Conservation (phyloP, 768 basidiomycete genomes). For the Phaffia australis region DNA sequence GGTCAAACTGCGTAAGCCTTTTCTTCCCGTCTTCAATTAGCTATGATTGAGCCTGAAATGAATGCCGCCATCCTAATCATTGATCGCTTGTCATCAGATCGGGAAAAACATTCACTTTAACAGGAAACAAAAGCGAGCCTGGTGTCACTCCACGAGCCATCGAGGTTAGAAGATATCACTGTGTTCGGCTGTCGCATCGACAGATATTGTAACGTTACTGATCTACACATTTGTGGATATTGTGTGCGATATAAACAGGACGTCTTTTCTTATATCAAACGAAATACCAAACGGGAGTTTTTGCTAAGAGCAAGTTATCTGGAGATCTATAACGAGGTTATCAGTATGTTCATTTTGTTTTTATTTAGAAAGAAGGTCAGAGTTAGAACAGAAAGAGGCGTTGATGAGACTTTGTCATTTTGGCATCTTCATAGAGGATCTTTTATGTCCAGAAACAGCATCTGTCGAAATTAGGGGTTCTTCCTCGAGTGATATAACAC, state of each 20-base stretch:
- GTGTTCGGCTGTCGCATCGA: neutral
- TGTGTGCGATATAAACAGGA: constrained; percentile 40
- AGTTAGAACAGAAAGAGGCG: neutral
- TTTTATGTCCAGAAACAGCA: constrained; percentile 61
- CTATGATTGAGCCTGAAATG: neutral
- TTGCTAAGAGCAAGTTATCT: constrained; percentile 92
- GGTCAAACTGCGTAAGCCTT: constrained; percentile 55
- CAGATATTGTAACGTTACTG: neutral
- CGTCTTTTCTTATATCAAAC: constrained; percentile 69
- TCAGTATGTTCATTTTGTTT: constrained; percentile 12
- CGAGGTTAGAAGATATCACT: constrained; percentile 39
- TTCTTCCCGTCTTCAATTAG: neutral
- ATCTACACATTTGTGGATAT: too few relatives aligned
- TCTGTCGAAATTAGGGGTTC: constrained; percentile 31
- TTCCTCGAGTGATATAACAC: constrained; percentile 19
- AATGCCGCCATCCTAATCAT: neutral
- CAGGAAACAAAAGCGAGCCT: constrained; percentile 55
- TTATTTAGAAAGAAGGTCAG: neutral
- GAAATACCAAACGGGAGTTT: constrained; percentile 69
- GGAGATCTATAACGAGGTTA: constrained; percentile 75
- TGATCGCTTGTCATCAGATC: constrained; percentile 32
- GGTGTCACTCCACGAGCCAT: constrained; percentile 91
- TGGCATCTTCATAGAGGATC: constrained; percentile 26
- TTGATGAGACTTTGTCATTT: neutral
- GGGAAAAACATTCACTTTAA: constrained; percentile 62